Conservation (phyloP, 1,284 basidiomycete species). For the Heterobasidion irregulare region DNA sequence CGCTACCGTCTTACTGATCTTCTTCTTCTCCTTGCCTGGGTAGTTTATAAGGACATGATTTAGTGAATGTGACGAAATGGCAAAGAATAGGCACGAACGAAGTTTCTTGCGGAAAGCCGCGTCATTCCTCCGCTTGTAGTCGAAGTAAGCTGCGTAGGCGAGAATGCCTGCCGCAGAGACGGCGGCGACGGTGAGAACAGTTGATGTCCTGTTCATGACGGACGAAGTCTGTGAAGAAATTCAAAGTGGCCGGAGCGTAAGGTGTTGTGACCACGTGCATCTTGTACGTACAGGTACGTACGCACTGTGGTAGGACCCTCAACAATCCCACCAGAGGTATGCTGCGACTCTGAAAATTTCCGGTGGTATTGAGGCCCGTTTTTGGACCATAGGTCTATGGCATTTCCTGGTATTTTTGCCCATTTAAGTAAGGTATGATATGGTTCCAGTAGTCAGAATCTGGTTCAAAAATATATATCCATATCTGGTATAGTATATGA, state of each 20-base stretch:
- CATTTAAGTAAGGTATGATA: no score
- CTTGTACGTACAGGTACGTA: no score
- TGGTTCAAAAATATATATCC: no score
- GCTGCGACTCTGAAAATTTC: no score
- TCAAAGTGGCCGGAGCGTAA: neutral
- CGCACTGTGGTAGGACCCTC: no score
- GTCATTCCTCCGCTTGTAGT: conserved; percentile 90
- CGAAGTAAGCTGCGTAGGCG: conserved; percentile 88
- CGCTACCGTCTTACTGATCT: conserved; percentile 70
- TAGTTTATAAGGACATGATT: conserved; percentile 6
- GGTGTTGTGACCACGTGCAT: neutral
- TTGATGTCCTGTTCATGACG: conserved; percentile 23
- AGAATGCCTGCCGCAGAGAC: conserved; percentile 59
- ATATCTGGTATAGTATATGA: no score
- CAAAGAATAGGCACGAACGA: conserved; percentile 42
- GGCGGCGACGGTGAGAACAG: conserved; percentile 51
- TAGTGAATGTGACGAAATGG: conserved; percentile 1
- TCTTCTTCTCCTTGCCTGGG: conserved; percentile 86
- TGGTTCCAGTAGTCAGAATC: no score
- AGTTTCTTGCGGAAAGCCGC: conserved; percentile 83
- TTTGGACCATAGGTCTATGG: no score
- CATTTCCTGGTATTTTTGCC: no score
- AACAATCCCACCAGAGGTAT: no score
- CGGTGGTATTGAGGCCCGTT: no score
- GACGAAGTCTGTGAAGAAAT: conserved; percentile 15